Conservation (phyloP, 192 early-diverging fungal species). For the Backusella australiensis region DNA sequence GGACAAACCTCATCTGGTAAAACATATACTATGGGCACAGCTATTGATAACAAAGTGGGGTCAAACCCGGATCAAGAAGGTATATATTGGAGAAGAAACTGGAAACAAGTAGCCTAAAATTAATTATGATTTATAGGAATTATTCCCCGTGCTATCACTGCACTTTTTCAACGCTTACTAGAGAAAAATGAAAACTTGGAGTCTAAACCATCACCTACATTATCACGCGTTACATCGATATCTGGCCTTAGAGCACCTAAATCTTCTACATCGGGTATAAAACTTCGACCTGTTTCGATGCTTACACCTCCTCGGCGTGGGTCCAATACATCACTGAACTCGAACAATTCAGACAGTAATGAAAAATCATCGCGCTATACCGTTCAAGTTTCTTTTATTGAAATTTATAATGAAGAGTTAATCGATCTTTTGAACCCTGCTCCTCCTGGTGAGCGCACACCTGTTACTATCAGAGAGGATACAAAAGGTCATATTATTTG, state of each 20-base stretch:
- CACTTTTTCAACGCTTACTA: conserved; percentile 52
- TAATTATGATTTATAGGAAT: conserved; percentile 40
- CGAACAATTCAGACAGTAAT: background rate
- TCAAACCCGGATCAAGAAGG: conserved; percentile 33
- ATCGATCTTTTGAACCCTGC: conserved; percentile 84
- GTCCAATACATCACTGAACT: background rate
- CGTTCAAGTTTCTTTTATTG: conserved; percentile 85
- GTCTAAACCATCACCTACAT: background rate
- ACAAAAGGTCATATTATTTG: conserved; percentile 81
- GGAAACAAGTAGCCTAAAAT: background rate
- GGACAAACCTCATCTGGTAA: conserved; percentile 93
- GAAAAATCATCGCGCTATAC: conserved; percentile 27
- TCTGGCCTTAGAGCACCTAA: conserved; percentile 12
- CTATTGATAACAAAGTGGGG: conserved; percentile 19
- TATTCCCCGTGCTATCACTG: conserved; percentile 65
- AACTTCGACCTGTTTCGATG: conserved; percentile 19
- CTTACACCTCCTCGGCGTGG: conserved; percentile 1
- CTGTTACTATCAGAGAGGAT: conserved; percentile 81
- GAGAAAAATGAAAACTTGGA: background rate
- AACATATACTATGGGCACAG: conserved; percentile 94
- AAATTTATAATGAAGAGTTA: conserved; percentile 97
- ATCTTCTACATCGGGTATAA: background rate
- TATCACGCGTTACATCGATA: background rate
- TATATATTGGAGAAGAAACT: background rate
- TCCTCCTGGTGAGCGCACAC: conserved; percentile 51